Base-by-base conservation (phyloP, 306 rosid genomes). In the Pyrus bretschneideri region DNA sequence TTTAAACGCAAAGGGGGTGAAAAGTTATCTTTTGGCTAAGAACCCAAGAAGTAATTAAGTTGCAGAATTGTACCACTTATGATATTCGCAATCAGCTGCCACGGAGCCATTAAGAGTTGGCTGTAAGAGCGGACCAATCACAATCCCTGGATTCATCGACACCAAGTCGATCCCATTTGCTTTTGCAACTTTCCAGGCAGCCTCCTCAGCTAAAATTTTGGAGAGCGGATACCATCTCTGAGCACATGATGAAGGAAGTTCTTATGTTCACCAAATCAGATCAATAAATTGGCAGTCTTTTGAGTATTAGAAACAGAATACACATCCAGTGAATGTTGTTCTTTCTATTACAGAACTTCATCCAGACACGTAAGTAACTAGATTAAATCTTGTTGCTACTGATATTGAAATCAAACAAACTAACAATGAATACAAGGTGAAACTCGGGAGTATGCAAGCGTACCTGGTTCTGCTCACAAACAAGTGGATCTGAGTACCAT, bases 151-250 rank as follows among this genome's bases (percentile, higher is more conserved):
- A 40, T 67, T 73, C 7, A 73, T 59, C 2, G 62, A 25, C 4
- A 82, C 63, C 64, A 82, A 18, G 17, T 82, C 80, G 10, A 78
- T 73, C 6, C 75, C 76, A 25, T 78, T 78, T 42, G 21, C 85
- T 51, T 76, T 29, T 10, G 76, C 73, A 45, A 82, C 78, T 61
- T 55, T 74, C 67, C 76, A 73, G 49, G 85, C 80, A 60, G 82
- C 46, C 42, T 64, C 73, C 67, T 79, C 82, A 4, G 78, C 77
- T 57, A 79, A 73, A 19, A 60, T 78, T 57, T 82, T 82, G 11
- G 82, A 69, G 60, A 77, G 67, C 13, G 35, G 2, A 27, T 73
- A 72, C 82, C 76, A 78, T 25, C 44, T 18, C 85, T 77, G 78
- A 12, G 29, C 35, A 42, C 3, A 3, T 29, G 45, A 23, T 25